Conservation (phyloP, 805 yeast species). For the Candida adriatica region DNA sequence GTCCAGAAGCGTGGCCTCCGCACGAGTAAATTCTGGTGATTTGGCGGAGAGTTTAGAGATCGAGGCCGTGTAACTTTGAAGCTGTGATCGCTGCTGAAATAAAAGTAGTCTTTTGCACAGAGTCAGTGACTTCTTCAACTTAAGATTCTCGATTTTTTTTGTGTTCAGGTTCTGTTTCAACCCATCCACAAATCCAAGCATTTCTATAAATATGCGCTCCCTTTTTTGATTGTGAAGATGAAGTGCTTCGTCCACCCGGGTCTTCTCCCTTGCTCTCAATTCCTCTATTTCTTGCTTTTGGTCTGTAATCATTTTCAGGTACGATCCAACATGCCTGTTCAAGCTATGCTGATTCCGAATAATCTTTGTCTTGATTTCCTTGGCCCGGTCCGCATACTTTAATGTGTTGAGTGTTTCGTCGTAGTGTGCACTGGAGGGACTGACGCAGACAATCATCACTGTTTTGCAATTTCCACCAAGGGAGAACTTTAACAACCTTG, state of each 20-base stretch:
- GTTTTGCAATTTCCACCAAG: slow-evolving; percentile 93
- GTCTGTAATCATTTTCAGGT: slow-evolving; percentile 75
- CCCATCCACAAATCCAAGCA: slow-evolving; percentile 36
- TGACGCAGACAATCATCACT: slow-evolving; percentile 90
- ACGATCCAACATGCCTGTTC: slow-evolving; percentile 79
- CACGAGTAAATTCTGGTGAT: slow-evolving; percentile 20
- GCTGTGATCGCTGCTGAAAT: slow-evolving; percentile 35
- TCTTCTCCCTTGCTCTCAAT: slow-evolving; percentile 47
- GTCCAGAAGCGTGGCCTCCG: slow-evolving; percentile 26
- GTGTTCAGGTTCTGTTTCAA: slow-evolving; percentile 35
- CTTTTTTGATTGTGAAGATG: slow-evolving; percentile 28
- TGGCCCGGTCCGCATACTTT: slow-evolving; percentile 88
- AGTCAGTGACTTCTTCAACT: slow-evolving; percentile 30
- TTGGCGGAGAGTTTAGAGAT: slow-evolving; percentile 18
- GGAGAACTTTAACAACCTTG: slow-evolving; percentile 80
- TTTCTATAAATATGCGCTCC: slow-evolving; percentile 32
- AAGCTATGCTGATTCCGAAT: slow-evolving; percentile 67
- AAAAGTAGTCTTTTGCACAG: slow-evolving; percentile 34
- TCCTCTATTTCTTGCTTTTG: slow-evolving; percentile 71
- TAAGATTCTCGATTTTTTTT: slow-evolving; percentile 39
- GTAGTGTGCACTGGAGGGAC: slow-evolving; percentile 81
- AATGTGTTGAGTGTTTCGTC: slow-evolving; percentile 91
- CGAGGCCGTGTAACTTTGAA: slow-evolving; percentile 19
- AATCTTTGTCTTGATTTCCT: slow-evolving; percentile 79
- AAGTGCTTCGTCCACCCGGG: slow-evolving; percentile 33